A percentile compares a stretch with the other conserved stretches of the same genome.
Conservation (phyloP, 1,139 yeast species). For the Hemisphaericaspora lyxosophila region DNA sequence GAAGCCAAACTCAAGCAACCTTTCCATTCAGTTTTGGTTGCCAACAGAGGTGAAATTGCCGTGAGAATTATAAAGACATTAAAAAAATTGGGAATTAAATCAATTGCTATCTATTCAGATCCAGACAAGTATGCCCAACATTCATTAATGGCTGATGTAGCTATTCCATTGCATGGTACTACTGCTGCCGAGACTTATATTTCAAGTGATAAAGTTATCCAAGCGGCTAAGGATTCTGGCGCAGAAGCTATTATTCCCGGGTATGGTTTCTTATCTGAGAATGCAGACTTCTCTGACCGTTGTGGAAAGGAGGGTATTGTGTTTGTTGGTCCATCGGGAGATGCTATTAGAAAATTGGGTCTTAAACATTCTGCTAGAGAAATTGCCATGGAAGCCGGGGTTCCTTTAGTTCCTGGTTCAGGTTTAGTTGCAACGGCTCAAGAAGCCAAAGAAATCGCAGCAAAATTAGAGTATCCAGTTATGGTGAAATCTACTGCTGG, state of each 20-base stretch:
- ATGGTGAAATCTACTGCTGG: conserved; percentile 99
- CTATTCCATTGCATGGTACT: conserved; percentile 74
- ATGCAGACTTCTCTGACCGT: conserved; percentile 91
- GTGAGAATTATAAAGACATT: conserved; percentile 88
- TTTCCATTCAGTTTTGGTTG: conserved; percentile 82
- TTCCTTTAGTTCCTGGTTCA: conserved; percentile 95
- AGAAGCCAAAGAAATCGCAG: conserved; percentile 80
- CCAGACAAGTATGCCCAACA: conserved; percentile 88
- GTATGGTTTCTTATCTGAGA: conserved; percentile 93
- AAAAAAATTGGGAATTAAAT: conserved; percentile 70
- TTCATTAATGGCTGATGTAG: conserved; percentile 76
- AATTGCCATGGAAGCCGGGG: conserved; percentile 83
- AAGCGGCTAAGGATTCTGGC: conserved; percentile 78
- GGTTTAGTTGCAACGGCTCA: conserved; percentile 67
- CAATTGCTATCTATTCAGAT: conserved; percentile 89
- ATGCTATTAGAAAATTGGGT: conserved; percentile 86
- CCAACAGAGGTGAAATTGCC: conserved; percentile 97
- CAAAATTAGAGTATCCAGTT: conserved; percentile 77
- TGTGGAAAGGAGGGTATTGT: conserved; percentile 80
- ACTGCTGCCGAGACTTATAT: conserved; percentile 91
- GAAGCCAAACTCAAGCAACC: conserved; percentile 46
- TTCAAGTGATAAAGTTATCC: conserved; percentile 76
- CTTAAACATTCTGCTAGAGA: conserved; percentile 95
- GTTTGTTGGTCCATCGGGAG: conserved; percentile 94
- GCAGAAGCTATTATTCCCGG: conserved; percentile 97